Evolutionary conservation across 805 yeast species (phyloP).

Genomic region (Kregervanrija delftensis): DNA sequence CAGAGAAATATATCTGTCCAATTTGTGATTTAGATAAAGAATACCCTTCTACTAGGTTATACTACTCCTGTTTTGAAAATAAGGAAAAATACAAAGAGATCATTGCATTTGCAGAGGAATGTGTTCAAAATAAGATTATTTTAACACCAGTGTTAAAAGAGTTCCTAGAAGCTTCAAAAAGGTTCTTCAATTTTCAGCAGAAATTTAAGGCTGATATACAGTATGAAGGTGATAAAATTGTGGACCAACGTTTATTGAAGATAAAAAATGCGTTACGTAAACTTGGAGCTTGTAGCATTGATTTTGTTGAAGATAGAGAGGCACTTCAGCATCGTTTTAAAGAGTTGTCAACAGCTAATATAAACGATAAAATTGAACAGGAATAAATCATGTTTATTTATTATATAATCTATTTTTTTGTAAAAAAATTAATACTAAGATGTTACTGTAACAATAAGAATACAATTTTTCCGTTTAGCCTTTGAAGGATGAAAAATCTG

Average conservation of each 20-base stretch:
- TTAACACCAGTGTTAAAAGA: slow-evolving; percentile 13
- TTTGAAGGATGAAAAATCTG: too few relatives aligned
- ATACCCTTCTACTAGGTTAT: slow-evolving; percentile 14
- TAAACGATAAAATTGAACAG: too few relatives aligned
- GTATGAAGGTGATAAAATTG: slow-evolving; percentile 17
- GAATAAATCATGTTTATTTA: too few relatives aligned
- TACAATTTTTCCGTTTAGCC: too few relatives aligned
- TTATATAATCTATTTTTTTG: too few relatives aligned
- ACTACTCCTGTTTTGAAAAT: slow-evolving; percentile 8
- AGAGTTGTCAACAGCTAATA: too few relatives aligned
- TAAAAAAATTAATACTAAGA: too few relatives aligned
- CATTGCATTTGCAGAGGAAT: slow-evolving; percentile 9
- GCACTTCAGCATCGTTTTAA: slow-evolving; percentile 3
- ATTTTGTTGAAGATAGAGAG: slow-evolving; percentile 12
- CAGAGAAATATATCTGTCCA: slow-evolving; percentile 43
- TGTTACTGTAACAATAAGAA: too few relatives aligned
- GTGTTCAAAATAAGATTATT: slow-evolving; percentile 10
- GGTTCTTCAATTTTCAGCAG: slow-evolving; percentile 8
- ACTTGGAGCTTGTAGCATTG: slow-evolving; percentile 36
- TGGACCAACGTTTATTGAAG: too few relatives aligned
- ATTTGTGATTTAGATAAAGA: slow-evolving; percentile 37
- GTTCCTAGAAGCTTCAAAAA: slow-evolving; percentile 10
- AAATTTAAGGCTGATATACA: slow-evolving; percentile 29
- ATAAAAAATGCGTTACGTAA: slow-evolving; percentile 25
- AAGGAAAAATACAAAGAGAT: slow-evolving; percentile 11